phyloP scores from a whole-genome alignment of 2,329 filamentous ascomycete genomes.

The Aspergillus quadrilineatus region DNA sequence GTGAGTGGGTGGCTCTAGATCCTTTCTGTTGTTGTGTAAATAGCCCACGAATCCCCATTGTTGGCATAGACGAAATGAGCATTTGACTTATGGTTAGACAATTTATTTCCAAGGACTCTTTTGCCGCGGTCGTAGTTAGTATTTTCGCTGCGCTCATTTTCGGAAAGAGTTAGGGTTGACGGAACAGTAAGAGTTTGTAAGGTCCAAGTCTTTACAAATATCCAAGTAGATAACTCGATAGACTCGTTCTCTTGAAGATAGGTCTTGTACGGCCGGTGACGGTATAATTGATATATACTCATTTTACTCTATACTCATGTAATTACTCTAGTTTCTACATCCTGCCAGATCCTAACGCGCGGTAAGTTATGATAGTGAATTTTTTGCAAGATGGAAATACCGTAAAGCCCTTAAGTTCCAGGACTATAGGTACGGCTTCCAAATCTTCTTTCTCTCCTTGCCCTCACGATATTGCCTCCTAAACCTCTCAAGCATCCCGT shows the following conservation, averaged over 20 bases:
- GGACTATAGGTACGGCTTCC: background rate
- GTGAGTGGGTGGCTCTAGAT: conserved; percentile 12
- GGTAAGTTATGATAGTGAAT: background rate
- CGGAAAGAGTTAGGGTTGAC: no score
- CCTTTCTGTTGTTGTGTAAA: conserved; percentile 19
- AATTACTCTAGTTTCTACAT: background rate
- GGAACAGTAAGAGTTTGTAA: no score
- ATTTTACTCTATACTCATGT: no score
- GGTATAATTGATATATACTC: no score
- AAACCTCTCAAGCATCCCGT: conserved; percentile 30
- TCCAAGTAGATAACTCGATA: background rate
- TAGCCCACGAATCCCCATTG: conserved; percentile 20
- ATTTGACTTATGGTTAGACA: conserved; percentile 13
- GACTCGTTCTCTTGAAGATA: no score
- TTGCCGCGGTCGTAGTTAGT: no score
- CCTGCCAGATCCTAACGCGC: background rate
- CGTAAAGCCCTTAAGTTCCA: background rate
- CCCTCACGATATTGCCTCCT: conserved; percentile 16
- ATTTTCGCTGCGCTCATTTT: no score
- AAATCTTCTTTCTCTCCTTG: conserved; percentile 7
- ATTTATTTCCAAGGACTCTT: background rate
- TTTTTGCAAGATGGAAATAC: background rate
- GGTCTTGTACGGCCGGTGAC: no score
- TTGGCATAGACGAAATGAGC: conserved; percentile 34
- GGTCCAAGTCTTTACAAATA: background rate